phyloP scores from a whole-genome alignment of 2,329 filamentous ascomycete genomes.

The Botrytis aclada region DNA sequence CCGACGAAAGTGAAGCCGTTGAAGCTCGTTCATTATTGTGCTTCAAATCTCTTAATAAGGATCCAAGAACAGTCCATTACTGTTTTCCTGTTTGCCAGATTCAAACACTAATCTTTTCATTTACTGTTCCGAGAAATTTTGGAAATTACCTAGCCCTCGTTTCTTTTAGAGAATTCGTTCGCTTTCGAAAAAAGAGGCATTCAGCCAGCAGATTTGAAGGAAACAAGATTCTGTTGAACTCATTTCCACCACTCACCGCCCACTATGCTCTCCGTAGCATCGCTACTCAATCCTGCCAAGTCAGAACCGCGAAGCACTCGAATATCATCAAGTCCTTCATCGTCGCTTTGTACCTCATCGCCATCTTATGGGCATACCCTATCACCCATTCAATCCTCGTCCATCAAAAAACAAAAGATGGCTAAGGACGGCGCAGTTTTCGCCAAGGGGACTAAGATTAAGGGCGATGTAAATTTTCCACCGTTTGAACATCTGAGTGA shows the following conservation, averaged over 20 bases:
- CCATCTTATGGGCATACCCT: slow-evolving; percentile 33
- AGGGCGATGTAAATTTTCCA: slow-evolving; percentile 68
- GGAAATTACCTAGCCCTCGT: slow-evolving; percentile 18
- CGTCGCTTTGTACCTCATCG: slow-evolving; percentile 30
- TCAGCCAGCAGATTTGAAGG: slow-evolving; percentile 32
- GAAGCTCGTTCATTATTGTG: slow-evolving; percentile 27
- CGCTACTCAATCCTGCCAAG: slow-evolving; percentile 60
- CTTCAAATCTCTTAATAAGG: slow-evolving; percentile 28
- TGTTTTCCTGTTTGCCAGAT: slow-evolving; percentile 32
- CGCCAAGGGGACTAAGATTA: slow-evolving; percentile 53
- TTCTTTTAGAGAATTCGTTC: slow-evolving; percentile 25
- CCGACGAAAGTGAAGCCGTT: slow-evolving; percentile 30
- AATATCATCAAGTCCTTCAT: slow-evolving; percentile 44
- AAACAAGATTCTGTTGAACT: slow-evolving; percentile 24
- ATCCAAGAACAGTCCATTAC: slow-evolving; percentile 26
- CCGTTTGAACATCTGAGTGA: slow-evolving; percentile 68
- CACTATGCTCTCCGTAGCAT: slow-evolving; percentile 61
- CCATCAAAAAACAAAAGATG: slow-evolving; percentile 53
- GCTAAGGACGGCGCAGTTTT: slow-evolving; percentile 64
- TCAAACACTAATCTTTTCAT: slow-evolving; percentile 27
- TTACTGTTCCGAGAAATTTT: slow-evolving; percentile 26
- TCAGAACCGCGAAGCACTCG: slow-evolving; percentile 41
- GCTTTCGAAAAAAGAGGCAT: slow-evolving; percentile 27
- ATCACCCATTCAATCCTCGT: slow-evolving; percentile 30
- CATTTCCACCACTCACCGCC: slow-evolving; percentile 28